phyloP scores from a whole-genome alignment of 2,329 filamentous ascomycete species.

The Dactylellina leptospora region DNA sequence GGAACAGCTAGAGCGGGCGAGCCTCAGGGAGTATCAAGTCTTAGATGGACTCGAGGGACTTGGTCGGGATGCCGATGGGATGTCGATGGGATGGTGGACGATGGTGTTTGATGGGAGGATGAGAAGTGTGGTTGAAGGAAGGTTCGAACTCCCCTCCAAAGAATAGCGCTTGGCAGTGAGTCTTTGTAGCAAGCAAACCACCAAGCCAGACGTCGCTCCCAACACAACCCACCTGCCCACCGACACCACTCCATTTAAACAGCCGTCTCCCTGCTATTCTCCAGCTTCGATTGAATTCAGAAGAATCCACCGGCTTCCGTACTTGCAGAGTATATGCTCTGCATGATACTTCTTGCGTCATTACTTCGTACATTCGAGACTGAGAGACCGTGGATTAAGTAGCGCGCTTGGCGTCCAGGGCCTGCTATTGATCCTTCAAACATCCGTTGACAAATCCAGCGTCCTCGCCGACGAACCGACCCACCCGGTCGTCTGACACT shows the following conservation, averaged over 20 bases:
- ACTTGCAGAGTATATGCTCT: no score
- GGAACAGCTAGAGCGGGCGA: no score
- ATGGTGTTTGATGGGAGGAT: constrained; percentile 6
- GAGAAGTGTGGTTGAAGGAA: constrained; percentile 43
- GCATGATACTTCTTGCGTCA: no score
- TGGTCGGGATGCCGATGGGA: no score
- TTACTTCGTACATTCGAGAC: no score
- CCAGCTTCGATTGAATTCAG: no score
- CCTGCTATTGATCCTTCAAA: not conserved
- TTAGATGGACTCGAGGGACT: no score
- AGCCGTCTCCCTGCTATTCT: not conserved
- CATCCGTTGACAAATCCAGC: constrained; percentile 12
- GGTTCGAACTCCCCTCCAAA: constrained; percentile 44
- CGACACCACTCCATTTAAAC: constrained; percentile 2
- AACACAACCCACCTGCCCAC: constrained; percentile 13
- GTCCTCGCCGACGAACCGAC: not conserved
- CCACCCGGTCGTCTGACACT: constrained; percentile 9
- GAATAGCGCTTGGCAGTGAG: constrained; percentile 8
- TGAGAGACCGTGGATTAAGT: no score
- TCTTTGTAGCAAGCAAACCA: constrained; percentile 13
- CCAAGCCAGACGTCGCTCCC: constrained; percentile 29
- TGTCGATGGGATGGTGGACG: not conserved
- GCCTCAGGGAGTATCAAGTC: no score
- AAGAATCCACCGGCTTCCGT: no score
- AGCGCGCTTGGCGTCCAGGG: constrained; percentile 19